Evolutionary conservation across 2,329 filamentous ascomycete species (phyloP).

Genomic region (Byssothecium circinans): DNA sequence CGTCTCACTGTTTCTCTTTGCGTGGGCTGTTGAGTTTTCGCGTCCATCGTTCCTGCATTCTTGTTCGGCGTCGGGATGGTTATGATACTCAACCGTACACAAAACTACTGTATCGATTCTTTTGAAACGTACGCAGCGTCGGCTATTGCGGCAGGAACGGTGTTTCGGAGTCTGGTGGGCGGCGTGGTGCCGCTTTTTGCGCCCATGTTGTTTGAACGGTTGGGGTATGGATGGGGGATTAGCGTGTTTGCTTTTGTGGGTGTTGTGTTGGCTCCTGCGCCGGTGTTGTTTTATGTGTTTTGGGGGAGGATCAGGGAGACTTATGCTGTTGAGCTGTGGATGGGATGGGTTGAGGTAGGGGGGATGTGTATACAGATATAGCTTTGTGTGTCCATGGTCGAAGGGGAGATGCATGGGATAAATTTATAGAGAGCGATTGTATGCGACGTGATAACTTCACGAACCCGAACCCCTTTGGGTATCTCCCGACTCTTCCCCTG

Average conservation of each 20-base stretch:
- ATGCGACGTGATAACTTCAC: too few relatives aligned
- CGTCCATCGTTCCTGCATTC: slow-evolving; percentile 47
- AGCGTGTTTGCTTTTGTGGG: slow-evolving; percentile 51
- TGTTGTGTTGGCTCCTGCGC: slow-evolving; percentile 52
- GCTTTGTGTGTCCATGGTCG: too few relatives aligned
- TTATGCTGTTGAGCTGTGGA: slow-evolving; percentile 33
- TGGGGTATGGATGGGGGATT: slow-evolving; percentile 56
- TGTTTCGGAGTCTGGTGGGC: slow-evolving; percentile 52
- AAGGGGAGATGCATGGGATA: too few relatives aligned
- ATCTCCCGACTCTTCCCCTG: background rate
- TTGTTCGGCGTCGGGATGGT: slow-evolving; percentile 58
- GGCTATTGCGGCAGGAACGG: slow-evolving; percentile 54
- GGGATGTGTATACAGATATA: too few relatives aligned
- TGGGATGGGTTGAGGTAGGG: too few relatives aligned
- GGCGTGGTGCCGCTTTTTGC: slow-evolving; percentile 52
- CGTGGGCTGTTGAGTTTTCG: slow-evolving; percentile 48
- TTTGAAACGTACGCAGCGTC: slow-evolving; percentile 55
- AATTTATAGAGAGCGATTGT: too few relatives aligned
- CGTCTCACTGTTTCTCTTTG: slow-evolving; percentile 47
- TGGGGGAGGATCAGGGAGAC: slow-evolving; percentile 51
- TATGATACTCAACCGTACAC: slow-evolving; percentile 55
- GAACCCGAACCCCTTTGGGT: background rate
- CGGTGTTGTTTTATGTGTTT: slow-evolving; percentile 53
- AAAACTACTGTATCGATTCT: slow-evolving; percentile 59
- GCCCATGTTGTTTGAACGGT: slow-evolving; percentile 46